These are phyloP conservation scores for Dendryphion nanum DNA, from an alignment of 2,329 filamentous ascomycete species.

Conservation along the genomic window DNA sequence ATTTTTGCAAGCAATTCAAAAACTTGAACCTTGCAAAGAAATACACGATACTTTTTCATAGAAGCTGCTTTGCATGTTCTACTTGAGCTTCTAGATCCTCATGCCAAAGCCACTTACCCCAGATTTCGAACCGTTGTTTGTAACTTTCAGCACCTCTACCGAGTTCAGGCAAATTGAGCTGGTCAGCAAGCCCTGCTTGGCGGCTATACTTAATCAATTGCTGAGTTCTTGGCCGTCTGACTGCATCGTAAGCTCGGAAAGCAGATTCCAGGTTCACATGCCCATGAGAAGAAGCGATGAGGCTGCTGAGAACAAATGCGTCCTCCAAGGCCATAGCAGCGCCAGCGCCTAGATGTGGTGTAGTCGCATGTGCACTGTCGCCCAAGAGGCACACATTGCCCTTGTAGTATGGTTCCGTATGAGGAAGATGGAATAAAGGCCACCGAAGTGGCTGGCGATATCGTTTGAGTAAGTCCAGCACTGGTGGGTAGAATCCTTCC, in stretches of 20 bases:
- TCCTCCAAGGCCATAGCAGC: slow-evolving; percentile 57
- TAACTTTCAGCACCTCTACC: slow-evolving; percentile 16
- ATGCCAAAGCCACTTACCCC: slow-evolving; percentile 27
- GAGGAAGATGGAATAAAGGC: slow-evolving; percentile 53
- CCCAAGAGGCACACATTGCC: slow-evolving; percentile 48
- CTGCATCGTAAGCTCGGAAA: slow-evolving; percentile 37
- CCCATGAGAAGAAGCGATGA: slow-evolving; percentile 23
- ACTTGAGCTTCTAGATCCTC: slow-evolving; percentile 25
- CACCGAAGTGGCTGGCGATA: slow-evolving; percentile 43
- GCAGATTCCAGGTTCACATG: slow-evolving; percentile 24
- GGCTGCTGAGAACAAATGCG: slow-evolving; percentile 42
- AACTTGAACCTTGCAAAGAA: too few species aligned
- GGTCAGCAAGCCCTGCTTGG: slow-evolving; percentile 16
- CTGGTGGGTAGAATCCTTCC: slow-evolving; percentile 11
- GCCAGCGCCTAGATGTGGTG: slow-evolving; percentile 54
- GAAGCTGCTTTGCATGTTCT: slow-evolving; percentile 12
- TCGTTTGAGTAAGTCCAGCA: slow-evolving; percentile 12
- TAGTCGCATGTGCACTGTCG: slow-evolving; percentile 55
- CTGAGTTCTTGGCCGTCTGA: slow-evolving; percentile 39
- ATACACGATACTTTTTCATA: slow-evolving; percentile 8
- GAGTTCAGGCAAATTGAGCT: slow-evolving; percentile 17
- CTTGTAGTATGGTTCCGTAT: slow-evolving; percentile 42
- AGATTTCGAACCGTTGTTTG: slow-evolving; percentile 12
- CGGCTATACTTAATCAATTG: slow-evolving; percentile 30
- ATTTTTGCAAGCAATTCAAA: too few species aligned